phyloP scores from a whole-genome alignment of 805 yeast species.

The Candida montana region DNA sequence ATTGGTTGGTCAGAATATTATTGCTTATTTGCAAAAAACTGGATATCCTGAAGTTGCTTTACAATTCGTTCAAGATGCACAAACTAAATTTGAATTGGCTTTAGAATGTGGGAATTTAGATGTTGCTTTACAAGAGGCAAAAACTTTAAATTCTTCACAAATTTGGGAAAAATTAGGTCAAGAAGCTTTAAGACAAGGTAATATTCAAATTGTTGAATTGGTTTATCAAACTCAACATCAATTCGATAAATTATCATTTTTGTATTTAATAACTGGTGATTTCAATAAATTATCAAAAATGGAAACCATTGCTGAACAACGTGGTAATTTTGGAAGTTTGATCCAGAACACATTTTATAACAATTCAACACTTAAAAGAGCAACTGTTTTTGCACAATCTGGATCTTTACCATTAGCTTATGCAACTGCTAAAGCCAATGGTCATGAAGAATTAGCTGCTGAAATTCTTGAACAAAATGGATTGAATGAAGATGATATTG shows the following conservation, averaged over 20 bases:
- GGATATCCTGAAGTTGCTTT: slow-evolving; percentile 98
- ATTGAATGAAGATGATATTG: slow-evolving; percentile 54
- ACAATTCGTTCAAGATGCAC: slow-evolving; percentile 95
- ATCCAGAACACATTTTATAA: slow-evolving; percentile 78
- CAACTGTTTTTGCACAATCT: slow-evolving; percentile 64
- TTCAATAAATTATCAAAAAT: slow-evolving; percentile 67
- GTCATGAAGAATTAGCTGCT: slow-evolving; percentile 70
- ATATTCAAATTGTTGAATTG: slow-evolving; percentile 75
- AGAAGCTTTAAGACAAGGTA: slow-evolving; percentile 89
- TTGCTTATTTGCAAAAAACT: slow-evolving; percentile 87
- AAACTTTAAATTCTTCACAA: slow-evolving; percentile 55
- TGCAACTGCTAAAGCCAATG: slow-evolving; percentile 84
- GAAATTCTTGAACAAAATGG: slow-evolving; percentile 69
- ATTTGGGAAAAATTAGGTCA: slow-evolving; percentile 80
- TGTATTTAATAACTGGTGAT: slow-evolving; percentile 84
- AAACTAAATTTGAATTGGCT: slow-evolving; percentile 92
- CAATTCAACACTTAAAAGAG: slow-evolving; percentile 70
- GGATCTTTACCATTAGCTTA: slow-evolving; percentile 89
- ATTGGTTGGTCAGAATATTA: slow-evolving; percentile 94
- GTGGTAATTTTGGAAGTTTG: slow-evolving; percentile 74
- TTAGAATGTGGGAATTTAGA: slow-evolving; percentile 86
- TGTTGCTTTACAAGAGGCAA: slow-evolving; percentile 87
- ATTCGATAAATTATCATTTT: slow-evolving; percentile 85
- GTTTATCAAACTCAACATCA: slow-evolving; percentile 82
- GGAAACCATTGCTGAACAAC: slow-evolving; percentile 84